Conservation (phyloP, 2,329 filamentous ascomycete species). For the Neoscytalidium dimidiatum region DNA sequence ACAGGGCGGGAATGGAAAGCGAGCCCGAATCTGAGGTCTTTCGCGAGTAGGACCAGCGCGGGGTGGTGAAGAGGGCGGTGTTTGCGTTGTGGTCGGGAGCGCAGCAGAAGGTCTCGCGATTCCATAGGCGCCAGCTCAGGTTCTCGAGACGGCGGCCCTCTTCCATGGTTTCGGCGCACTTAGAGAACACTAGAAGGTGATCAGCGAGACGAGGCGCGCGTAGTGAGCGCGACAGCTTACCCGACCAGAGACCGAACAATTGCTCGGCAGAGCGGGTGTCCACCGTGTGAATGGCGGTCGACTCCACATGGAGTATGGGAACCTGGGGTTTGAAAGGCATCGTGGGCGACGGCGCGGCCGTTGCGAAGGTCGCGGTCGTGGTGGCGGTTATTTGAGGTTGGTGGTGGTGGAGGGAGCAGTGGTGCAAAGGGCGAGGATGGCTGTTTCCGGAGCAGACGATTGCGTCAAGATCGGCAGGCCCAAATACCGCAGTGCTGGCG, state of each 20-base stretch:
- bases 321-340: conserved; percentile 87
- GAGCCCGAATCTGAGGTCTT: conserved; percentile 22
- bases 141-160: conserved; percentile 93
- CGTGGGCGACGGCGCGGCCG: conserved; percentile 24
- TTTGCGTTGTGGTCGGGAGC: conserved; percentile 56
- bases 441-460: conserved; percentile 25
- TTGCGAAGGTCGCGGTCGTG: conserved; percentile 22
- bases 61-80: conserved; percentile 23
- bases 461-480: conserved; percentile 29
- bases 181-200: conserved; percentile 73
- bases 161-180: conserved; percentile 90
- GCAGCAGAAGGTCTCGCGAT: conserved; percentile 87
- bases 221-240: conserved; percentile 55
- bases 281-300: conserved; percentile 89
- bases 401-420: not conserved
- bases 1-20: conserved; percentile 45
- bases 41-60: conserved; percentile 35
- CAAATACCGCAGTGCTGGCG: conserved; percentile 19
- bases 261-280: conserved; percentile 92
- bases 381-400: conserved; percentile 19
- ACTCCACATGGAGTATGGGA: conserved; percentile 88
- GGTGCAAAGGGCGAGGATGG: conserved; percentile 20
- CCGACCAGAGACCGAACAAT: conserved; percentile 95
- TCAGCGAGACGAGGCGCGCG: conserved; percentile 22
- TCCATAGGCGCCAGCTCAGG: conserved; percentile 94